Evolutionary conservation across 495 filamentous ascomycete species (phyloP), one percentile per base, ranked within the genome.

Genomic region (Podospora fimiseda): DNA sequence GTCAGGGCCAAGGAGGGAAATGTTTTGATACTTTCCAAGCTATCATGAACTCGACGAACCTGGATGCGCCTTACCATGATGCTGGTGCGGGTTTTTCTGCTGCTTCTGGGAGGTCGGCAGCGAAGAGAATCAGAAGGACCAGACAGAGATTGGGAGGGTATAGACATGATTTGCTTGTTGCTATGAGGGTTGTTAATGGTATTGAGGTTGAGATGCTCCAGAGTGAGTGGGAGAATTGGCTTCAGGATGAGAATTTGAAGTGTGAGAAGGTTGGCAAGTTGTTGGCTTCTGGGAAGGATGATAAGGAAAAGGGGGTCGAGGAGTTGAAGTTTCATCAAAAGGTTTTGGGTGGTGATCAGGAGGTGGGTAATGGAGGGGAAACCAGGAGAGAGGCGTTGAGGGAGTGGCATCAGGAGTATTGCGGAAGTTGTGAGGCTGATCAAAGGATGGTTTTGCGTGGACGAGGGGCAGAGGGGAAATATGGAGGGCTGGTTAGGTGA

Each of bases 161-260:
- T 66, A 80, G 93, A n/a, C 89, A 98, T 62, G 89, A 97, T 60
- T 75, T 97, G 18, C 73, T 97, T 1, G 90, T 98, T 4, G 90
- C 90, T 14, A 79, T 97, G 70, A 84, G 91, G 5, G 79, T 96
- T 2, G 83, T 98, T 46, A 96, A 97, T 64, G 84, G 78, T 40
- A 81, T 97, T 9, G 93, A 98, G 72, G 70, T 74, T 47, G 92
- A 96, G 65, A 83, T 94, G 63, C 56, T 97, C 51, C 75, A 79
- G 50, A 84, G 81, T 2, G 91, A 96, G 71, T 98, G 88, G 85
- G 90, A 94, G 70, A 85, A 85, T 38, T 97, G 90, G 90, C 76
- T 97, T 14, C 63, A 73, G 3, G 82, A 84, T 38, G 91, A 96
- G 70, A 76, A 74, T 48, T 60, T 67, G 19, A 80, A 83, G 51